Percentiles rank a stretch among this genome's conserved stretches.
Conservation (phyloP, 345 rosid species). For the Melaleuca alternifolia region DNA sequence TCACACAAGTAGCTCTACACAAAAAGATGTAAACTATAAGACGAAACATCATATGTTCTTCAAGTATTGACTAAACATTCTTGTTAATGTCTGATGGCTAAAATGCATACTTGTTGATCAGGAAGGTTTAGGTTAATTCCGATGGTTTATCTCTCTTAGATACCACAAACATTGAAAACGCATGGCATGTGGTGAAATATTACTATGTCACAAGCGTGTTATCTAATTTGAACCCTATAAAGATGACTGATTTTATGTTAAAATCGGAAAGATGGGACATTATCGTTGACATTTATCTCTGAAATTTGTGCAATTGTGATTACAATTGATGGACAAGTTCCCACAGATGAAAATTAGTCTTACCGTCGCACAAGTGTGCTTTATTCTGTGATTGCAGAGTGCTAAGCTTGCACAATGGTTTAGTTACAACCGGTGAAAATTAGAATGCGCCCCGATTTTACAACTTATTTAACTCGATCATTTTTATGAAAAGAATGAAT, state of each 20-base stretch:
- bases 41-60: background rate
- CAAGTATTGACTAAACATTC: background rate
- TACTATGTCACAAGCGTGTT: background rate
- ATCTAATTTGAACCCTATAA: background rate
- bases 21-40: no score
- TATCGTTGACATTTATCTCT: background rate
- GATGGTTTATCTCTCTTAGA: background rate
- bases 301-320: background rate
- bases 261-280: background rate
- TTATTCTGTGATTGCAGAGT: background rate
- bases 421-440: background rate
- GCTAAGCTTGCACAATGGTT: accelerated
- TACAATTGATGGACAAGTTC: background rate
- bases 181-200: background rate
- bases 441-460: background rate
- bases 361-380: no score
- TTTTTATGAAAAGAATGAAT: background rate
- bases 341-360: no score
- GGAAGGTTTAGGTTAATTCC: background rate
- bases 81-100: background rate
- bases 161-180: background rate
- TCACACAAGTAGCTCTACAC: background rate
- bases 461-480: background rate
- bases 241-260: background rate
- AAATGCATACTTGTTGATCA: background rate